A percentile compares a stretch with the other conserved stretches of the same genome.
Conservation (phyloP, 208 protist genomes). For the Novymonas esmeraldas region DNA sequence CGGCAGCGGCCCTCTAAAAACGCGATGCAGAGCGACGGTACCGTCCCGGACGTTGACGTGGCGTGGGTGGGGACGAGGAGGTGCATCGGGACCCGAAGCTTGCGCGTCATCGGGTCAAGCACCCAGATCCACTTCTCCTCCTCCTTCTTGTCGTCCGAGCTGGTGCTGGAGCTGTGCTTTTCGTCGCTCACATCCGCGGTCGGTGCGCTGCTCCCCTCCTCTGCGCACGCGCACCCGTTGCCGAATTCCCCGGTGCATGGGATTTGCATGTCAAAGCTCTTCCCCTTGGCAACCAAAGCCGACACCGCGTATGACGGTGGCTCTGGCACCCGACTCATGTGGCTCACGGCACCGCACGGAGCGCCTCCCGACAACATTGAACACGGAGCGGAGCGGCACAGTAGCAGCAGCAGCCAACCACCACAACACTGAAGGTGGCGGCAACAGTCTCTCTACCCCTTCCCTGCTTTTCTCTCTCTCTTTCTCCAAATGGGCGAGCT, state of each 20-base stretch:
- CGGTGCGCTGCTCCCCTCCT: slow-evolving; percentile 20
- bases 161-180: slow-evolving; percentile 35
- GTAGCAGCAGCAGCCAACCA: too few relatives aligned
- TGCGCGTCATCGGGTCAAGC: slow-evolving; percentile 85
- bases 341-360: slow-evolving; percentile 20
- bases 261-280: slow-evolving; percentile 9
- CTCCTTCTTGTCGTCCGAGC: slow-evolving; percentile 38
- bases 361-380: too few relatives aligned
- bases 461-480: too few relatives aligned
- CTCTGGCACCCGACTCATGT: not conserved
- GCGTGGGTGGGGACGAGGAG: slow-evolving; percentile 82
- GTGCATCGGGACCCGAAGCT: slow-evolving; percentile 79
- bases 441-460: too few relatives aligned
- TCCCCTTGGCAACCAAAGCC: slow-evolving; percentile 6
- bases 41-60: slow-evolving; percentile 78
- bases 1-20: slow-evolving; percentile 87
- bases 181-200: slow-evolving; percentile 35
- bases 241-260: slow-evolving; percentile 1
- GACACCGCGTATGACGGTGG: not conserved
- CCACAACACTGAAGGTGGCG: too few relatives aligned
- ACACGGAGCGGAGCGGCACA: too few relatives aligned
- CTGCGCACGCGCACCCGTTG: slow-evolving; percentile 19
- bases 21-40: slow-evolving; percentile 87
- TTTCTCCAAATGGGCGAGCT: too few relatives aligned
- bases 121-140: slow-evolving; percentile 88